Percentiles rank a stretch among this genome's conserved stretches.
Conservation (phyloP, 768 basidiomycete species). For the Trametes punicea region DNA sequence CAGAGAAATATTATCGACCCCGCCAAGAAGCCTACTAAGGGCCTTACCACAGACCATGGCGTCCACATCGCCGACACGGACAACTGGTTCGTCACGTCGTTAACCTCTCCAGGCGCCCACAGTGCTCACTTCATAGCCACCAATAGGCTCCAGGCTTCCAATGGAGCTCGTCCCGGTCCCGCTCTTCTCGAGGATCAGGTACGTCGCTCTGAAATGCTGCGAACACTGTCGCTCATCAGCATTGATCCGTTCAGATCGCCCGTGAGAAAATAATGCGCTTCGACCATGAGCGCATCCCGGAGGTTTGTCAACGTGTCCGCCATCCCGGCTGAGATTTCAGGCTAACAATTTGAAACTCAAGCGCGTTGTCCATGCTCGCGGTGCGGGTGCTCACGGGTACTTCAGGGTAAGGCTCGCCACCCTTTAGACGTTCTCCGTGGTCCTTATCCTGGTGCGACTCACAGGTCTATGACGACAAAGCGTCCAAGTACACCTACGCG, state of each 20-base stretch:
- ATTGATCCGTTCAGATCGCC: slow-evolving; percentile 33
- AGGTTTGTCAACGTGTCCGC: slow-evolving; percentile 38
- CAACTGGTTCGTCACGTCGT: slow-evolving; percentile 47
- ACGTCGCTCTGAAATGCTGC: neutral
- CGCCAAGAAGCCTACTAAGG: slow-evolving; percentile 21
- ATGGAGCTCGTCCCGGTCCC: slow-evolving; percentile 55
- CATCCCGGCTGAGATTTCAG: slow-evolving; percentile 22
- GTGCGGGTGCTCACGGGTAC: slow-evolving; percentile 77
- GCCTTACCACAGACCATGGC: slow-evolving; percentile 62
- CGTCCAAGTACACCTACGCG: slow-evolving; percentile 70
- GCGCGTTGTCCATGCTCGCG: slow-evolving; percentile 72
- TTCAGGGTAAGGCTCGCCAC: slow-evolving; percentile 45
- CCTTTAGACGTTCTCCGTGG: neutral
- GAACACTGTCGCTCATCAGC: neutral
- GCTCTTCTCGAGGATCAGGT: slow-evolving; percentile 73
- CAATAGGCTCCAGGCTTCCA: slow-evolving; percentile 51
- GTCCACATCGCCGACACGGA: slow-evolving; percentile 59
- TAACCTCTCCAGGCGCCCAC: neutral
- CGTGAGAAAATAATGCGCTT: slow-evolving; percentile 77
- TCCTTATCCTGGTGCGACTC: neutral
- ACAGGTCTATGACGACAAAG: slow-evolving; percentile 54
- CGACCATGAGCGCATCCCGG: slow-evolving; percentile 88
- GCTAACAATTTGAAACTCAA: slow-evolving; percentile 25
- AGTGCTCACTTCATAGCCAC: neutral
- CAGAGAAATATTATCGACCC: slow-evolving; percentile 33